Percentiles rank a stretch among this genome's conserved stretches.
phyloP scores from a whole-genome alignment of 805 yeast genomes.

The Jamesozyma jinghongensis region DNA sequence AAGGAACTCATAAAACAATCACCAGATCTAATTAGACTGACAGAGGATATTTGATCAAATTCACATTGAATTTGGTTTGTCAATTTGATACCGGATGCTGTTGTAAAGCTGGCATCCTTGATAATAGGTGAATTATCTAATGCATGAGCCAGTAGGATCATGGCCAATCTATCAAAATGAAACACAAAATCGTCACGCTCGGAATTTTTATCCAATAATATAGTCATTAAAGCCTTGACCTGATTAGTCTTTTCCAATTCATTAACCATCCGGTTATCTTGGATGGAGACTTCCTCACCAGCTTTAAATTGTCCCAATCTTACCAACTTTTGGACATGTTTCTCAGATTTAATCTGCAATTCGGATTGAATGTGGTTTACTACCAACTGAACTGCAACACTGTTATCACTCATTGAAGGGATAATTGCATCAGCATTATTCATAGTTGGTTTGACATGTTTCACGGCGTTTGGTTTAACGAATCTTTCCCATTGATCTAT shows the following conservation, averaged over 20 bases:
- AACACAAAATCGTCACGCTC: conserved; percentile 72
- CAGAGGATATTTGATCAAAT: conserved; percentile 52
- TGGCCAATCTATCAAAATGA: conserved; percentile 76
- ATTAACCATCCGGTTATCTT: conserved; percentile 17
- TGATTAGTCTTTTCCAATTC: conserved; percentile 48
- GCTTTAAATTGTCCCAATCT: conserved; percentile 31
- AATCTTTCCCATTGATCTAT: conserved; percentile 82
- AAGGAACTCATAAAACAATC: conserved; percentile 82
- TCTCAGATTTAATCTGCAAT: conserved; percentile 50
- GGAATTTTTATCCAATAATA: conserved; percentile 48
- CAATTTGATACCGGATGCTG: conserved; percentile 33
- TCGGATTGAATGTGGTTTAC: conserved; percentile 73
- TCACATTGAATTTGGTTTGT: conserved; percentile 23
- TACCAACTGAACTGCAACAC: conserved; percentile 69
- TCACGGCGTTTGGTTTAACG: conserved; percentile 87
- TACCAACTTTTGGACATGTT: conserved; percentile 58
- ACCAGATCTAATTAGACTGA: conserved; percentile 80
- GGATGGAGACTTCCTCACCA: conserved; percentile 4
- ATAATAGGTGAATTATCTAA: conserved; percentile 42
- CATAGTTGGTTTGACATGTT: conserved; percentile 56
- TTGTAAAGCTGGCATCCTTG: conserved; percentile 34
- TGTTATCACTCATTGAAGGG: conserved; percentile 85
- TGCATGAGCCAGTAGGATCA: conserved; percentile 58
- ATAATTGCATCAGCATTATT: conserved; percentile 74
- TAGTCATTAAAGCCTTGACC: conserved; percentile 60